Evolutionary conservation across 495 filamentous ascomycete species (phyloP).

Genomic region (Entonaema liquescens): DNA sequence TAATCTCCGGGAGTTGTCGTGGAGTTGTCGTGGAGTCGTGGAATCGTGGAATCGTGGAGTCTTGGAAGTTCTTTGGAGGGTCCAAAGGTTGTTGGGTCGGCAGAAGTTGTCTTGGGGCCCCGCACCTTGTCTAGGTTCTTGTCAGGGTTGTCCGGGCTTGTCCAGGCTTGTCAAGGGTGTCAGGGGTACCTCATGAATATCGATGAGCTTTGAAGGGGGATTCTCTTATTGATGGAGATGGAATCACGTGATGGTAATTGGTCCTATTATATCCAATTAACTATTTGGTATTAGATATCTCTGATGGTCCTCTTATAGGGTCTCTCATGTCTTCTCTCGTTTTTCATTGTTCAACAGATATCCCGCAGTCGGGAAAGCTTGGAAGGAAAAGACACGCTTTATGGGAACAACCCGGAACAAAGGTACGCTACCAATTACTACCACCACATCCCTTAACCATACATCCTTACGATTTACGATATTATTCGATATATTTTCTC

Average conservation of each 20-base stretch:
- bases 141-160: not conserved
- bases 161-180: constrained; percentile 15
- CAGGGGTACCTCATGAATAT: constrained; percentile 11
- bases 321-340: not conserved
- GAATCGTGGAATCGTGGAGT: constrained; percentile 1
- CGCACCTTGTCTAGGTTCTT: constrained; percentile 28
- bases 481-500: constrained; percentile 1
- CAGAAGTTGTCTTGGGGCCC: constrained; percentile 37
- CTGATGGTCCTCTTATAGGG: not conserved
- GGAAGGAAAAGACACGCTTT: constrained; percentile 18
- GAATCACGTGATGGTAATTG: constrained; percentile 20
- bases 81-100: constrained; percentile 31
- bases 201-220: no score
- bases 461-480: not conserved
- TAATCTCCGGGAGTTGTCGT: constrained; percentile 30
- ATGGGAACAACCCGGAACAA: constrained; percentile 37
- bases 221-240: constrained; percentile 15
- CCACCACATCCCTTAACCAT: constrained; percentile 8
- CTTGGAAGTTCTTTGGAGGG: not conserved
- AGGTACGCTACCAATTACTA: not conserved
- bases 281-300: no score
- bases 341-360: not conserved
- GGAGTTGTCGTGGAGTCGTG: no score
- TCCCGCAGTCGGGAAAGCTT: constrained; percentile 33
- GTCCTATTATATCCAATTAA: constrained; percentile 11